These are phyloP conservation scores for Eudorina sp. DNA, from an alignment of 139 green algal genomes.

Conservation along the genomic window DNA sequence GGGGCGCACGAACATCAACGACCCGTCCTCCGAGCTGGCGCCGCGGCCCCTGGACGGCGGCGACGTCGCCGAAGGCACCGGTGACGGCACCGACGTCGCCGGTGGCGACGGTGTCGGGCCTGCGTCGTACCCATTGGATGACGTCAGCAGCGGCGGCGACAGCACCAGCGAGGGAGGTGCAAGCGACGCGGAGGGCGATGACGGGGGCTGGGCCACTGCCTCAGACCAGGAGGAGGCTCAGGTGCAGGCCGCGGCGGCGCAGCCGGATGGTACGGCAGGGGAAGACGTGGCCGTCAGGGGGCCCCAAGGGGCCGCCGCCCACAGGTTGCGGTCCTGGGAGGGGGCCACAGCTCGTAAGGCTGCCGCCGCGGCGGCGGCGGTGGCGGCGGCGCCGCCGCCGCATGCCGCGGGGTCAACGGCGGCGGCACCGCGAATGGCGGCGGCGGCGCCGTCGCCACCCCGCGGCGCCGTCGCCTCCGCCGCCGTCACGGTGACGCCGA, in stretches of 20 bases:
- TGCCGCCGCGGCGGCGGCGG: neutral
- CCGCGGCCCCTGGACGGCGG: neutral
- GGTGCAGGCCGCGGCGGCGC: neutral
- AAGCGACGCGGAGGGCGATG: neutral
- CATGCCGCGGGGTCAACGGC: neutral
- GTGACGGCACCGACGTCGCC: neutral
- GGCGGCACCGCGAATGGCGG: neutral
- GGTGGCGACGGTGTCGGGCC: neutral
- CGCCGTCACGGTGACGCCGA: too few species aligned
- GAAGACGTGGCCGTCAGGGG: too few species aligned
- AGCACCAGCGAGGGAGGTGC: neutral
- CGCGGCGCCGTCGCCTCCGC: neutral
- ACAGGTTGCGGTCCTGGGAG: neutral
- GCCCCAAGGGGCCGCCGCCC: neutral
- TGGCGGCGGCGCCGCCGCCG: neutral
- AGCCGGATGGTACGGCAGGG: neutral
- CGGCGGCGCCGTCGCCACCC: neutral
- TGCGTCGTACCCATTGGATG: neutral
- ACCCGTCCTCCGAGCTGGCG: neutral
- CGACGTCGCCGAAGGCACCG: neutral
- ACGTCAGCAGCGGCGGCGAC: conserved; percentile 31
- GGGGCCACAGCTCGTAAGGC: neutral
- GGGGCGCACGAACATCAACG: neutral
- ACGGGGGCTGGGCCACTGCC: conserved; percentile 15
- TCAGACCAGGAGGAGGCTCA: neutral